phyloP scores from a whole-genome alignment of 305 asterid species.

The Nicotiana rustica region DNA sequence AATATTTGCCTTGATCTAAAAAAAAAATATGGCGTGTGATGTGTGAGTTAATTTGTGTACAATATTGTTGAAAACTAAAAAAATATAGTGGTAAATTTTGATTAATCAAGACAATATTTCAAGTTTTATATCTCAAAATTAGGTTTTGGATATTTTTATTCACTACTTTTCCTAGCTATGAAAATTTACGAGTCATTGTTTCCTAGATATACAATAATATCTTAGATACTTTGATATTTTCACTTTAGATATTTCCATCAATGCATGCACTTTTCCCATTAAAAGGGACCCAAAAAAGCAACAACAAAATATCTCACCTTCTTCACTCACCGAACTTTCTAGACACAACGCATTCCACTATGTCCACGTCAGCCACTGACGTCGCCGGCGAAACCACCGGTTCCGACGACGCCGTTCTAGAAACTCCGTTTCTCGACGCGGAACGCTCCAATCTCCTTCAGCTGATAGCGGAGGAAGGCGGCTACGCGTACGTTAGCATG shows the following conservation, averaged over 20 bases:
- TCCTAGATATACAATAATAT: not conserved
- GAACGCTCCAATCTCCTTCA: conserved; percentile 57
- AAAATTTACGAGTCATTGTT: not conserved
- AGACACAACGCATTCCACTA: not conserved
- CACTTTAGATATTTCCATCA: conserved; percentile 14
- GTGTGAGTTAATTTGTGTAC: too few species aligned
- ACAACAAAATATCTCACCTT: conserved; percentile 15
- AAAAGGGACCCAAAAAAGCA: conserved; percentile 4
- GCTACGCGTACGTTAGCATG: conserved; percentile 83
- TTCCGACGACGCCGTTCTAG: conserved; percentile 41
- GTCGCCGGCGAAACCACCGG: not conserved
- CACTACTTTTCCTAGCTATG: not conserved
- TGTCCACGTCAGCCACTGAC: conserved; percentile 31
- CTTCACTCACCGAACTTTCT: not conserved
- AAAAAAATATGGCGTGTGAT: too few species aligned
- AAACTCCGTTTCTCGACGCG: conserved; percentile 79
- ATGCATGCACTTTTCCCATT: not conserved
- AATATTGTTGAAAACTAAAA: too few species aligned
- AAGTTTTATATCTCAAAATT: too few species aligned
- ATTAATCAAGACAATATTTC: too few species aligned
- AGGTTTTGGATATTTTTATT: not conserved
- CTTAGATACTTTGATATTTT: not conserved
- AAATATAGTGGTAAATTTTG: too few species aligned
- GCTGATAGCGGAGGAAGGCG: conserved; percentile 73
- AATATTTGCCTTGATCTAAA: too few species aligned